Percentiles rank a stretch among this genome's conserved stretches.
phyloP scores from a whole-genome alignment of 495 filamentous ascomycete genomes.

The Amniculicola lignicola region DNA sequence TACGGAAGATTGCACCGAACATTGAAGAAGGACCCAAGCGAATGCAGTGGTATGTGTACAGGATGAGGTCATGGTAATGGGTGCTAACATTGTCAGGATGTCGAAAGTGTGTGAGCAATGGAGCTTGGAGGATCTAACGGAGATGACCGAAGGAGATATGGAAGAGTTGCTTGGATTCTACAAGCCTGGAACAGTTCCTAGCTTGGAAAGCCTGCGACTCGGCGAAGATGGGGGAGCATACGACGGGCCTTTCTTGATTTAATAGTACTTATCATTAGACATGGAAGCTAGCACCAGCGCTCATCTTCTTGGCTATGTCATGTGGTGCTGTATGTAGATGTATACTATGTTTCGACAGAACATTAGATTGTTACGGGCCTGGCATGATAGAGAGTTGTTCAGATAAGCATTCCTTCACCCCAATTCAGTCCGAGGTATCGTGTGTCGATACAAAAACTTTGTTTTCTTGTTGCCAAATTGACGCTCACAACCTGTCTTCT shows the following conservation, averaged over 20 bases:
- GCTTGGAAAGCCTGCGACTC: slow-evolving; percentile 37
- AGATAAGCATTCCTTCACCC: no score
- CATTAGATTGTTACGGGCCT: no score
- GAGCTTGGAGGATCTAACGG: slow-evolving; percentile 78
- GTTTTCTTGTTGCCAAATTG: no score
- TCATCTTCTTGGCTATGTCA: no score
- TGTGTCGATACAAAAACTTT: no score
- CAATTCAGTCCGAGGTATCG: no score
- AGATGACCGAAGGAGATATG: slow-evolving; percentile 84
- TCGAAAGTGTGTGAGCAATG: slow-evolving; percentile 84
- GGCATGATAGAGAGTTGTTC: no score
- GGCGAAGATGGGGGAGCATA: slow-evolving; percentile 35
- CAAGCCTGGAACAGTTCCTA: slow-evolving; percentile 43
- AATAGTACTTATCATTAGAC: neutral
- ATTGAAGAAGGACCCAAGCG: slow-evolving; percentile 75
- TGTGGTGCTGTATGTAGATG: no score
- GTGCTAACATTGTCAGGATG: slow-evolving; percentile 61
- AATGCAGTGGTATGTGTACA: slow-evolving; percentile 73
- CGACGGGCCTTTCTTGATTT: slow-evolving; percentile 39
- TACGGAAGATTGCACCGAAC: slow-evolving; percentile 71
- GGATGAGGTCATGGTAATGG: neutral
- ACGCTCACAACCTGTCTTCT: no score
- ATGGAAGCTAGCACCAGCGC: no score
- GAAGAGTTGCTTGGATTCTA: slow-evolving; percentile 70
- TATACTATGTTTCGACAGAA: no score